phyloP scores from a whole-genome alignment of 148 eudicot genomes.

The Cornus kousa region DNA sequence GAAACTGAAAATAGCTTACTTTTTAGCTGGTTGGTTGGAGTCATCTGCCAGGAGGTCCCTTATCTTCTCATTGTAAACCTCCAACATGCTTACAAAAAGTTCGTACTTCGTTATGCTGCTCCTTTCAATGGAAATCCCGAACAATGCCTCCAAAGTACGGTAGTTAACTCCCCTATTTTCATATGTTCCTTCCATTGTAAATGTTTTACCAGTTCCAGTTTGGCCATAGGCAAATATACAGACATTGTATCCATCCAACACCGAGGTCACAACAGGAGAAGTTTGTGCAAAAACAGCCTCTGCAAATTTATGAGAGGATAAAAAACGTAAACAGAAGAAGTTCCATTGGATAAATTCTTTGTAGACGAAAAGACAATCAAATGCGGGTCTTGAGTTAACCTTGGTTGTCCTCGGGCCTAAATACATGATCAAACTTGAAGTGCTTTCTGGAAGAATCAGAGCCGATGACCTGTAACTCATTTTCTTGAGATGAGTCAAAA shows the following conservation, averaged over 20 bases:
- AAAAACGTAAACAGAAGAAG: conserved; percentile 1
- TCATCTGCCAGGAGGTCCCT: conserved; percentile 79
- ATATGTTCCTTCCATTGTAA: conserved; percentile 93
- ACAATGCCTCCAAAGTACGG: conserved; percentile 78
- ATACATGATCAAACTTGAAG: conserved; percentile 93
- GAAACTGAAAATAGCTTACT: conserved; percentile 42
- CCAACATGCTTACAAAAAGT: conserved; percentile 92
- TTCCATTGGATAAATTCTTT: not conserved
- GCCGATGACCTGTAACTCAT: conserved; percentile 59
- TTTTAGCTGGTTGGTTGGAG: conserved; percentile 60
- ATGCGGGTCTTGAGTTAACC: conserved; percentile 37
- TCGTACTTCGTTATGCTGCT: conserved; percentile 68
- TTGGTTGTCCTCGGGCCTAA: conserved; percentile 74
- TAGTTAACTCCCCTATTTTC: conserved; percentile 94
- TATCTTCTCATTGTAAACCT: conserved; percentile 95
- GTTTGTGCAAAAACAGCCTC: conserved; percentile 76
- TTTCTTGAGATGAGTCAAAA: conserved; percentile 68
- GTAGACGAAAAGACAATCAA: not conserved
- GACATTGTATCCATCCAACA: conserved; percentile 86
- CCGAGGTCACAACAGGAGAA: conserved; percentile 73
- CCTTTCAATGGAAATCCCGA: conserved; percentile 58
- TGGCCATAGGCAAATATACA: conserved; percentile 99
- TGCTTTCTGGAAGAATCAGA: conserved; percentile 86
- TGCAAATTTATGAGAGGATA: conserved; percentile 32
- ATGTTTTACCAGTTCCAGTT: conserved; percentile 97